Conservation (phyloP, 2,329 filamentous ascomycete species). For the Fusarium succisae region DNA sequence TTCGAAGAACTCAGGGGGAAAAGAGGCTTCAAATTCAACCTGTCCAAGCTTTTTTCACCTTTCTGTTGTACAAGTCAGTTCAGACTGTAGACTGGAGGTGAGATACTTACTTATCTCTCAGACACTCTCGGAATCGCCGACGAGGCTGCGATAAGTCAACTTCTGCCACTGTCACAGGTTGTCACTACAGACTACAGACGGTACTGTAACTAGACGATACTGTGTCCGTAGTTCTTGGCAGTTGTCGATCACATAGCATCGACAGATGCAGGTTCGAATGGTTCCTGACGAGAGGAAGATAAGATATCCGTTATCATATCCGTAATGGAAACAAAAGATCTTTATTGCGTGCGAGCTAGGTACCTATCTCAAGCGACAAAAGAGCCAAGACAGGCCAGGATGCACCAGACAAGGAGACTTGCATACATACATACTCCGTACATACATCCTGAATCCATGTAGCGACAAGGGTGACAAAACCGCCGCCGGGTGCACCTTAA, state of each 20-base stretch:
- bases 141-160: slow-evolving; percentile 24
- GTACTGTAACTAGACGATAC: background rate
- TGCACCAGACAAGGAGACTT: slow-evolving; percentile 17
- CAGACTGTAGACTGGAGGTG: background rate
- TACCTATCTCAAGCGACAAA: slow-evolving; percentile 31
- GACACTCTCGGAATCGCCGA: slow-evolving; percentile 34
- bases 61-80: slow-evolving; percentile 7
- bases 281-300: slow-evolving; percentile 35
- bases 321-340: slow-evolving; percentile 40
- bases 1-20: slow-evolving; percentile 29
- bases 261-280: slow-evolving; percentile 22
- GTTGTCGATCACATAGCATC: slow-evolving; percentile 17
- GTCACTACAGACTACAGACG: background rate
- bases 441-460: slow-evolving; percentile 1
- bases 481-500: slow-evolving; percentile 44
- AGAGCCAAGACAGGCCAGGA: slow-evolving; percentile 25
- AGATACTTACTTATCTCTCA: slow-evolving; percentile 2
- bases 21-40: slow-evolving; percentile 19
- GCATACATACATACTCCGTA: slow-evolving; percentile 14
- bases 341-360: slow-evolving; percentile 31
- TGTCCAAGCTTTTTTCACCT: slow-evolving; percentile 1
- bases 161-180: background rate
- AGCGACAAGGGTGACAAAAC: slow-evolving; percentile 30
- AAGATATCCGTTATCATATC: slow-evolving; percentile 38
- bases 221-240: slow-evolving; percentile 1